These are phyloP conservation scores for Fraxinus quadrangulata DNA, from an alignment of 257 asterid species.

Conservation along the genomic window DNA sequence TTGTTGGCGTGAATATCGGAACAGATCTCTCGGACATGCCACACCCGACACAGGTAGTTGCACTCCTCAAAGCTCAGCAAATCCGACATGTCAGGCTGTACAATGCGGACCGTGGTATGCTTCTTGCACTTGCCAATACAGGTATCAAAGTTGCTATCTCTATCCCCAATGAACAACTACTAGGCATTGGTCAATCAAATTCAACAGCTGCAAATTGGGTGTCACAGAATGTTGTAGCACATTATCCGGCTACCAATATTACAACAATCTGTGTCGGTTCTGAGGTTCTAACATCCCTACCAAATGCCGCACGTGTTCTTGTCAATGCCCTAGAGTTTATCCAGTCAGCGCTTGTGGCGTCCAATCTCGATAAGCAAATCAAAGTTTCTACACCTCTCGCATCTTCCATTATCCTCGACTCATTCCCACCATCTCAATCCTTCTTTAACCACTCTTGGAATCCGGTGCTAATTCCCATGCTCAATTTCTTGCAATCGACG, in stretches of 20 bases:
- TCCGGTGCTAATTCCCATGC: conserved; percentile 58
- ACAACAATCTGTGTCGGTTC: conserved; percentile 78
- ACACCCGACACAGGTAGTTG: conserved; percentile 84
- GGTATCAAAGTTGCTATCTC: conserved; percentile 70
- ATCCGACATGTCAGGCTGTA: conserved; percentile 64
- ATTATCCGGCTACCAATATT: conserved; percentile 73
- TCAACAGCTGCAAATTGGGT: conserved; percentile 91
- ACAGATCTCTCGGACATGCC: conserved; percentile 81
- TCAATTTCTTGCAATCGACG: conserved; percentile 67
- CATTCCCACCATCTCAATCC: conserved; percentile 80
- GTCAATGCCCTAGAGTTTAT: conserved; percentile 61
- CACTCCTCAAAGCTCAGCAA: conserved; percentile 76
- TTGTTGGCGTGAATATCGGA: conserved; percentile 79
- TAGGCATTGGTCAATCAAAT: conserved; percentile 76
- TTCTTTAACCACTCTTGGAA: conserved; percentile 69
- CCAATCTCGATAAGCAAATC: conserved; percentile 66
- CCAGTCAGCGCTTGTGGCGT: conserved; percentile 80
- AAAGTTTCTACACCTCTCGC: conserved; percentile 78
- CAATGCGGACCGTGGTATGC: conserved; percentile 79
- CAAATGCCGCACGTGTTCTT: conserved; percentile 66
- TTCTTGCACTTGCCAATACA: conserved; percentile 77
- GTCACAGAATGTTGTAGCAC: conserved; percentile 69
- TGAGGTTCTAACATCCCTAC: conserved; percentile 64
- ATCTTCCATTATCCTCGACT: conserved; percentile 70
- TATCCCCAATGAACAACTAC: conserved; percentile 73